Percentiles rank a stretch among this genome's conserved stretches.
Conservation (phyloP, 768 basidiomycete species). For the Lepiota brunneoincarnata region DNA sequence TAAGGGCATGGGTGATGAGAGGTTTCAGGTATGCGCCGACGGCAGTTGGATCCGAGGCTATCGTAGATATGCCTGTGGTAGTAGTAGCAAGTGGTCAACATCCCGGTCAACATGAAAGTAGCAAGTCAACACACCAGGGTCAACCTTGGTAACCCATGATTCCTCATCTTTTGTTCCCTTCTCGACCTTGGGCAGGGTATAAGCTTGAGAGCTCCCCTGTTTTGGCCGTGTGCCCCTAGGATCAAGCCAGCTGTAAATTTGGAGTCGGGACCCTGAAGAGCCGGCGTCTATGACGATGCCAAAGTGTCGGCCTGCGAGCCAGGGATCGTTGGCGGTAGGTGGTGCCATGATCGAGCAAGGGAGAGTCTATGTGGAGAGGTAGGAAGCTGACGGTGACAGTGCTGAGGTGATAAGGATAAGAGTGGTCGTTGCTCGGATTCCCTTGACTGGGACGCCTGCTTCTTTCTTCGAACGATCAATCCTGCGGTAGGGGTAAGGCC, state of each 20-base stretch:
- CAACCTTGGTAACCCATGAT: conserved; percentile 87
- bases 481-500: no score
- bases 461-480: neutral
- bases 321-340: conserved; percentile 64
- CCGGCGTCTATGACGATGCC: conserved; percentile 98
- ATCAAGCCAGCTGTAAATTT: conserved; percentile 97
- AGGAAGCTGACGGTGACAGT: neutral
- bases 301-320: conserved; percentile 80
- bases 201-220: conserved; percentile 48
- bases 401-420: neutral
- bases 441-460: no score
- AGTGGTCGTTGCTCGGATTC: no score
- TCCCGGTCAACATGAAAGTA: neutral
- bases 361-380: no score
- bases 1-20: conserved; percentile 76
- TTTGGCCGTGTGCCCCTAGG: conserved; percentile 53
- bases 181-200: conserved; percentile 79
- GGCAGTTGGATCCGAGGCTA: conserved; percentile 63
- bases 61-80: conserved; percentile 78
- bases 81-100: neutral
- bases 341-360: conserved; percentile 65
- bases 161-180: conserved; percentile 83
- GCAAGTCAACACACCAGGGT: conserved; percentile 72
- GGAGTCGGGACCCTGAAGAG: conserved; percentile 92
- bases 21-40: conserved; percentile 80